Percentiles rank a stretch among this genome's conserved stretches.
phyloP scores from a whole-genome alignment of 495 filamentous ascomycete species.

The Cladorrhinum samala region DNA sequence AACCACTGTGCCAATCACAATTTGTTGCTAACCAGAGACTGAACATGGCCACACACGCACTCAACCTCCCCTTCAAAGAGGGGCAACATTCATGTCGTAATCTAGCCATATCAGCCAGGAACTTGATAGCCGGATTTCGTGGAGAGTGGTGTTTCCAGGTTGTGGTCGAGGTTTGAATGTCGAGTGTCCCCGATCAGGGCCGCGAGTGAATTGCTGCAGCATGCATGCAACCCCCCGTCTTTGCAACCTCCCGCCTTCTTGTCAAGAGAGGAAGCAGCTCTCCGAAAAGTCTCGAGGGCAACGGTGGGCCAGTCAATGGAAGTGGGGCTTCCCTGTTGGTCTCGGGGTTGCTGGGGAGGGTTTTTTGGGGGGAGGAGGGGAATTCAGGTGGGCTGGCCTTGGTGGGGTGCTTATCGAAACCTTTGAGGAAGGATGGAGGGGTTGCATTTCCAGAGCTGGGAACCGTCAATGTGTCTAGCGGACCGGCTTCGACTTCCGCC shows the following conservation, averaged over 20 bases:
- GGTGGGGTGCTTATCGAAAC: slow-evolving; percentile 14
- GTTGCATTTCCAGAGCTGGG: slow-evolving; percentile 18
- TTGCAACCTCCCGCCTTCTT: not conserved
- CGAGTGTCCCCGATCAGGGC: not conserved
- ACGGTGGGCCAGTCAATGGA: not conserved
- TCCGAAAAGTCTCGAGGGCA: slow-evolving; percentile 10
- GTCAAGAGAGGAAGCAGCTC: slow-evolving; percentile 8
- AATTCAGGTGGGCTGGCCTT: not conserved
- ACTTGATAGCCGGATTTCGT: slow-evolving; percentile 1
- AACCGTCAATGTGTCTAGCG: slow-evolving; percentile 17
- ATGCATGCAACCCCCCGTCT: slow-evolving; percentile 4
- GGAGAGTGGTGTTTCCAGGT: not conserved
- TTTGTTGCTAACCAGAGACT: not conserved
- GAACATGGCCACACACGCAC: not conserved
- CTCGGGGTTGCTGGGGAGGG: not conserved
- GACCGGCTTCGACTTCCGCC: slow-evolving; percentile 21
- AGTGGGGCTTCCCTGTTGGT: not conserved
- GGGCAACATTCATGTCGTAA: slow-evolving; percentile 10
- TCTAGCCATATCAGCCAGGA: slow-evolving; percentile 3
- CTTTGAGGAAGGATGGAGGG: slow-evolving; percentile 12
- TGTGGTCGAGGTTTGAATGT: not conserved
- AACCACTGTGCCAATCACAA: not conserved
- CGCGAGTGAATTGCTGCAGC: slow-evolving; percentile 1
- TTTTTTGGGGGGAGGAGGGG: not conserved
- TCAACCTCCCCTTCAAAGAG: slow-evolving; percentile 6